These are phyloP conservation scores for Pythium dissimile DNA, from an alignment of 352 stramenopile species.

Conservation along the genomic window DNA sequence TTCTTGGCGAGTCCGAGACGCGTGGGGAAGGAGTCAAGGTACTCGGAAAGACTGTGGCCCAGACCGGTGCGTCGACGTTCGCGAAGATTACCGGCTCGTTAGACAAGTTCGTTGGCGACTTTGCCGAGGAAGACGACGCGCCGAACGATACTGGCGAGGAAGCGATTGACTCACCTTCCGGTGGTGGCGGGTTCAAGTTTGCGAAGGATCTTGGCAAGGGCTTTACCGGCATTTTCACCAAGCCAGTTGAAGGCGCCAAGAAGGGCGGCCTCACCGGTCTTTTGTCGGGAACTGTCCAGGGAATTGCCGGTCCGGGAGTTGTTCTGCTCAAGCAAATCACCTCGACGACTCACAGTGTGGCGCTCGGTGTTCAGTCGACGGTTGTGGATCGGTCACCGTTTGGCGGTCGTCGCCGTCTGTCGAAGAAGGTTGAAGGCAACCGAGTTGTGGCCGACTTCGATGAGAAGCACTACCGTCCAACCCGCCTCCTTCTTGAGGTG, in stretches of 20 bases:
- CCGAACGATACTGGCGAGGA: constrained; percentile 2
- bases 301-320: constrained; percentile 76
- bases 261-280: constrained; percentile 75
- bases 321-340: constrained; percentile 81
- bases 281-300: constrained; percentile 71
- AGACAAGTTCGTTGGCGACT: constrained; percentile 81
- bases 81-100: constrained; percentile 86
- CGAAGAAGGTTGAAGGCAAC: constrained; percentile 67
- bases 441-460: constrained; percentile 68
- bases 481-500: constrained; percentile 58
- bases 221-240: constrained; percentile 85
- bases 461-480: constrained; percentile 55
- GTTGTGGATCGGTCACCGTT: constrained; percentile 79
- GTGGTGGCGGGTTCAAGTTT: constrained; percentile 63
- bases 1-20: constrained; percentile 78
- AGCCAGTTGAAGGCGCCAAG: constrained; percentile 80
- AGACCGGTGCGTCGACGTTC: constrained; percentile 64
- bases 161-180: constrained; percentile 32
- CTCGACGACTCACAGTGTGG: constrained; percentile 79
- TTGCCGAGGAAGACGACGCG: constrained; percentile 50
- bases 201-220: constrained; percentile 82
- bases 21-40: constrained; percentile 85
- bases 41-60: constrained; percentile 81
- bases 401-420: constrained; percentile 61
- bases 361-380: constrained; percentile 73